These are phyloP conservation scores for Alternaria rosae DNA, from an alignment of 2,329 filamentous ascomycete species.

Conservation along the genomic window DNA sequence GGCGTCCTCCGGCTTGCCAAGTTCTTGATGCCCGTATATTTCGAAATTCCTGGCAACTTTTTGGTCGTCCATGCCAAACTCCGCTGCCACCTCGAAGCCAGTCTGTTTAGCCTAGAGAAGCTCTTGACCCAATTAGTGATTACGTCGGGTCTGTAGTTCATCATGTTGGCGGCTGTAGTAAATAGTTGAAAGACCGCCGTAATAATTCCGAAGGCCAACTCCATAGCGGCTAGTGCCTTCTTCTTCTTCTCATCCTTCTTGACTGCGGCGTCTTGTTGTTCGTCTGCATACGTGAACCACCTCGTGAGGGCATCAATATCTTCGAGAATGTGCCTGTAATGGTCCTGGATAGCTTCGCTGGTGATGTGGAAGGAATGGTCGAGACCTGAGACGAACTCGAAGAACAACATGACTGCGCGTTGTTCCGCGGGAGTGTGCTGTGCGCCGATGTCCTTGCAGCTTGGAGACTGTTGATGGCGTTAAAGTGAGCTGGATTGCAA, in stretches of 20 bases:
- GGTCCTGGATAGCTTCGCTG: neutral
- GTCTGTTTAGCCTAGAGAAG: neutral
- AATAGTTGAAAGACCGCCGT: neutral
- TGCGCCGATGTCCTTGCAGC: neutral
- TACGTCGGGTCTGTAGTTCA: neutral
- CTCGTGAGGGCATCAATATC: neutral
- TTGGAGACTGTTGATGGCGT: neutral
- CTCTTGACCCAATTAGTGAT: neutral
- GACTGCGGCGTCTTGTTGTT: neutral
- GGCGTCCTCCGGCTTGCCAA: neutral
- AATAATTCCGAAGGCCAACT: neutral
- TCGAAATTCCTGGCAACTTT: neutral
- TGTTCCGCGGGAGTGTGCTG: neutral
- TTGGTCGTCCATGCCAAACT: neutral
- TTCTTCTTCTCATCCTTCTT: conserved; percentile 2
- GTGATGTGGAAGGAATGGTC: neutral
- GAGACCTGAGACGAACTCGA: neutral
- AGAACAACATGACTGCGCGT: neutral
- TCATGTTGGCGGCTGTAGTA: neutral
- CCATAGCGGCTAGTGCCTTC: neutral
- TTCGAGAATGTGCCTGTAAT: neutral
- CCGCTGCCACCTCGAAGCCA: neutral
- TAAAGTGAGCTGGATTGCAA: neutral
- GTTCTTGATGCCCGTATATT: neutral
- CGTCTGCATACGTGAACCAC: neutral